Percentiles rank a stretch among this genome's conserved stretches.
phyloP scores from a whole-genome alignment of 106 monocot genomes.

The Allium sativum region DNA sequence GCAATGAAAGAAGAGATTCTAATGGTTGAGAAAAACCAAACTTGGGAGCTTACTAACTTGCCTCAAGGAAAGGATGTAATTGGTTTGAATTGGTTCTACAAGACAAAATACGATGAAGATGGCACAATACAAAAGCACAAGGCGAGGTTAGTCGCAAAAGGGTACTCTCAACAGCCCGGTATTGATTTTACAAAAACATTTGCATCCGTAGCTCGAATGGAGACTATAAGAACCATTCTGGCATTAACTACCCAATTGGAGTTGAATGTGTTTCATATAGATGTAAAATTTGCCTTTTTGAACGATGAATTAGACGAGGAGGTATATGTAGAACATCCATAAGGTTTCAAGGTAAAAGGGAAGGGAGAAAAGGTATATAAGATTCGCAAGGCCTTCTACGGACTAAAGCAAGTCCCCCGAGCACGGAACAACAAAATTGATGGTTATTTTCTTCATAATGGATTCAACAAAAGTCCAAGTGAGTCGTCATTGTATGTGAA shows the following conservation, averaged over 20 bases:
- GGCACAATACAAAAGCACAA: not conserved
- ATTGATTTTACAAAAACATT: not conserved
- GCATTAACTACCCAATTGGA: not conserved
- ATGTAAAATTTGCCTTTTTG: not conserved
- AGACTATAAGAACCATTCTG: constrained; percentile 1
- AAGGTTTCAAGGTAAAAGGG: not conserved
- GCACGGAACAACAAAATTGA: constrained; percentile 1
- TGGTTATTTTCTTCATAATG: not conserved
- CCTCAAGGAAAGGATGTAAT: constrained; percentile 1
- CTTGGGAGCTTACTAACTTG: not conserved
- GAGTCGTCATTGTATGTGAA: not conserved
- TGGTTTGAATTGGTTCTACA: constrained; percentile 3
- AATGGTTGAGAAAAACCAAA: constrained; percentile 1
- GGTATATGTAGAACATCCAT: not conserved
- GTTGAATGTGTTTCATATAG: not conserved
- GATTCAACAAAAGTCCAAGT: not conserved
- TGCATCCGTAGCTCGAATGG: not conserved
- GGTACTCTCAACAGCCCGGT: not conserved
- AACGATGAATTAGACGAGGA: constrained; percentile 3
- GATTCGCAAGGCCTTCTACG: not conserved
- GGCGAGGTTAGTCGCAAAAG: not conserved
- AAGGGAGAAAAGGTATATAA: constrained; percentile 4
- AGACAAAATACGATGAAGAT: constrained; percentile 5
- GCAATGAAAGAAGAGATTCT: not conserved
- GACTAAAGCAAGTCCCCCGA: too few relatives aligned